Percentiles rank a stretch among this genome's conserved stretches.
phyloP scores from a whole-genome alignment of 176 grass and related monocot genomes.

The Avena insularis region DNA sequence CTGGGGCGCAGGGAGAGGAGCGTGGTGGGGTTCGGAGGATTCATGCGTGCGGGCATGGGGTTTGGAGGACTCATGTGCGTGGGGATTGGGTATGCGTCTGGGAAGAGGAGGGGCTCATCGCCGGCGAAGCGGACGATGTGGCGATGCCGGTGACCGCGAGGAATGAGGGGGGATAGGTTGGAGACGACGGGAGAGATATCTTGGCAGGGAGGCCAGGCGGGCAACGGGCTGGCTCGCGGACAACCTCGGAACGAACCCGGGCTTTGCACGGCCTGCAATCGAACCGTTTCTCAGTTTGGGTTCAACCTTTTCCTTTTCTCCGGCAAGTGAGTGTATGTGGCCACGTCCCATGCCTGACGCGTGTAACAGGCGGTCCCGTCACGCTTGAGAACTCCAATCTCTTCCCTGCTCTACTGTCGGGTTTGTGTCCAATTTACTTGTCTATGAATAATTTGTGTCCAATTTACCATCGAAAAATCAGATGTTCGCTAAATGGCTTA shows the following conservation, averaged over 20 bases:
- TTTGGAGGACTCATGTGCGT: slow-evolving; percentile 51
- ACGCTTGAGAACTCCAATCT: neutral
- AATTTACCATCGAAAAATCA: no score
- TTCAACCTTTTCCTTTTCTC: neutral
- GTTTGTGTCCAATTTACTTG: no score
- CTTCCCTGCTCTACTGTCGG: no score
- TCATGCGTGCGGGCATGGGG: slow-evolving; percentile 49
- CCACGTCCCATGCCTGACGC: neutral
- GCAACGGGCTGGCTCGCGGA: neutral
- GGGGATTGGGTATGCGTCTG: neutral
- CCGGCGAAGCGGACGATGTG: slow-evolving; percentile 41
- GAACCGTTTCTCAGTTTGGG: neutral
- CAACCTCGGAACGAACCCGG: neutral
- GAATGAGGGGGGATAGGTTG: neutral
- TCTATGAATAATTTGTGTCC: no score
- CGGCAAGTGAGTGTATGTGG: neutral
- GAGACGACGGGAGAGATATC: slow-evolving; percentile 35
- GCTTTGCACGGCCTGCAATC: neutral
- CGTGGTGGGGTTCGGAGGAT: slow-evolving; percentile 31
- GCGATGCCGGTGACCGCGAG: slow-evolving; percentile 10
- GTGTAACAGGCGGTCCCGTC: neutral
- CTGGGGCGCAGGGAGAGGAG: slow-evolving; percentile 45
- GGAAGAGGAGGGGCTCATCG: slow-evolving; percentile 44
- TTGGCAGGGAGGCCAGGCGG: neutral
- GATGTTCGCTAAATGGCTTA: no score